phyloP scores from a whole-genome alignment of 495 filamentous ascomycete species.

The Neurospora sp. region DNA sequence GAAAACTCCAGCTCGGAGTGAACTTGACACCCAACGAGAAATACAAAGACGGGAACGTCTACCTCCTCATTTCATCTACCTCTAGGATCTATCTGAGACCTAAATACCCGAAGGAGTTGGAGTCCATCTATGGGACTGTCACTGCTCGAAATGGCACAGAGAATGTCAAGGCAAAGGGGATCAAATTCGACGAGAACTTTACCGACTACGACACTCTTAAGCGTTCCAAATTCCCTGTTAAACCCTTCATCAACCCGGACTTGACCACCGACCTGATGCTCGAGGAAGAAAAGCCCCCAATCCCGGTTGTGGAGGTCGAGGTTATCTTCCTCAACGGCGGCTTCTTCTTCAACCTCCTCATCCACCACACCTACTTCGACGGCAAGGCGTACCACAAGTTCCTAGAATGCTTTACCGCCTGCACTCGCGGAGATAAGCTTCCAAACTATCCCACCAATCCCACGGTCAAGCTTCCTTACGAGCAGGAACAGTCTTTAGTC shows the following conservation, averaged over 20 bases:
- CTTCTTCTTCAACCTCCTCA: constrained; percentile 22
- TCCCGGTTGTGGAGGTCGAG: constrained; percentile 23
- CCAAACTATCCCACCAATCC: neutral
- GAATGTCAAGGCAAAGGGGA: constrained; percentile 3
- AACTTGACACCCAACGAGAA: neutral
- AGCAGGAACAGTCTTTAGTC: constrained; percentile 3
- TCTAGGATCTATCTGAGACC: neutral
- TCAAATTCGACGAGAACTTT: neutral
- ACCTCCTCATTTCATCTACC: neutral
- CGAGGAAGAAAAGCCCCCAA: constrained; percentile 6
- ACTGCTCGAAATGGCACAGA: neutral
- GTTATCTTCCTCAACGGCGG: constrained; percentile 22
- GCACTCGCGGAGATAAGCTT: neutral
- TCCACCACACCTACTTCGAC: constrained; percentile 26
- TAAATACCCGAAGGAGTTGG: neutral
- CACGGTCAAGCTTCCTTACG: neutral
- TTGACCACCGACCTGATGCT: constrained; percentile 11
- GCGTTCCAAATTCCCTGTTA: constrained; percentile 21
- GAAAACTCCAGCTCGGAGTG: constrained; percentile 16
- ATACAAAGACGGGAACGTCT: neutral
- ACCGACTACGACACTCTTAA: constrained; percentile 16
- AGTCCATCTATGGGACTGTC: neutral
- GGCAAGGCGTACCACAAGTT: constrained; percentile 39
- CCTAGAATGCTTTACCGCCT: constrained; percentile 35
- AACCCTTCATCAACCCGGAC: constrained; percentile 14